Base-by-base conservation (phyloP, 805 yeast genomes). In the Starmerella riodocensis region DNA sequence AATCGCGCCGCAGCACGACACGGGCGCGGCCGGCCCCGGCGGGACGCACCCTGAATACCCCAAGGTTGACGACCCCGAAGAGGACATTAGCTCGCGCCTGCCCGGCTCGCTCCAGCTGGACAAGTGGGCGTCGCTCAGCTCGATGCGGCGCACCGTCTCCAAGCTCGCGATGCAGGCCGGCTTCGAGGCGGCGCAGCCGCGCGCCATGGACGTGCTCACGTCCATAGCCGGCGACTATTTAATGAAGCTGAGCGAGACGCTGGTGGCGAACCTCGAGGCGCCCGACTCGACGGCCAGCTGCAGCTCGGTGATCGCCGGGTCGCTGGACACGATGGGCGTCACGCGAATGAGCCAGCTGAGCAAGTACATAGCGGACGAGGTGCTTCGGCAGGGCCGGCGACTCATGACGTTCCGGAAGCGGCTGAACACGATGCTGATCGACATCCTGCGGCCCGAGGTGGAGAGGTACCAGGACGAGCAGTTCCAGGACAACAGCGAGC, bases 111-210 rank as follows among this genome's bases (percentile, higher is more conserved):
- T 84, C 29, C 57, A 65, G 9, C 63, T 67, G 53, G 69, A 69
- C 41, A 66, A 65, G n/a, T 73, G 69, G 3, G 66, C 84, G 12
- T 78, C 85, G 8, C 73, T 69, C 50, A 65, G 74, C 1, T 73
- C 81, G 0, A 60, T 91, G 62, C 68, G 73, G 47, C 74, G 79
- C 49, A 71, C 78, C 29, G 73, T 82, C 0, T 71, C 86, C 16
- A 83, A 84, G 45, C 62, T 91, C 16, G 74, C 82, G 1, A 88
- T 91, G 97, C 78, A 83, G 29, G 76, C 78, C 31, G 98, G 98
- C 0, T 91, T 82, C 62, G 97, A 91, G 60, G 64, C 79, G 0
- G 71, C 93, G 0, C 83, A 82, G 49, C 73, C 78, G 11, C 64
- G 67, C 34, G 95, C 96, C 5, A 69, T 82, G 20, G 78, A 81